A percentile compares a stretch with the other conserved stretches of the same genome.
Conservation (phyloP, 169 alveolate species). For the Perkinsus marinus region DNA sequence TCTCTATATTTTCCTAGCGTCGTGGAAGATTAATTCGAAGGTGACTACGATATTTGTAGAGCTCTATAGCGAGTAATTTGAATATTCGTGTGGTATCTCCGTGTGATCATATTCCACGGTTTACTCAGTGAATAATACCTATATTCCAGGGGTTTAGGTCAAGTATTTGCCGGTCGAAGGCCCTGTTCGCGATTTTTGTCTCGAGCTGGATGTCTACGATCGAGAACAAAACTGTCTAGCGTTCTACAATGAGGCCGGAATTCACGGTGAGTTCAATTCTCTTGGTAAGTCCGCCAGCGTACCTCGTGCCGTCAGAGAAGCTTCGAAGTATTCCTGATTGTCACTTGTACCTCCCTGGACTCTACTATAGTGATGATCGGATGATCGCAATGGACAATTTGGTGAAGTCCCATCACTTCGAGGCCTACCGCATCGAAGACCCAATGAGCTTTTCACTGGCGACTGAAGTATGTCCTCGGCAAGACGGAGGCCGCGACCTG, state of each 20-base stretch:
- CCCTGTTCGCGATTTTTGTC: neutral
- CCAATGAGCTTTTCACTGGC: neutral
- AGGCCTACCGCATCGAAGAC: neutral
- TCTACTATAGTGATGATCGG: neutral
- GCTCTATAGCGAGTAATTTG: too few relatives aligned
- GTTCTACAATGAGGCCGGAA: neutral
- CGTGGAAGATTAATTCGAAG: too few relatives aligned
- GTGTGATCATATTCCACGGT: too few relatives aligned
- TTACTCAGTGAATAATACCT: too few relatives aligned
- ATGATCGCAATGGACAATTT: neutral
- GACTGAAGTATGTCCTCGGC: neutral
- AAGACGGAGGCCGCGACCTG: too few relatives aligned
- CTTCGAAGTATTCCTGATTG: neutral
- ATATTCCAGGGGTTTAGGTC: neutral
- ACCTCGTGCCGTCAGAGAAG: neutral
- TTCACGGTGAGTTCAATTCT: neutral
- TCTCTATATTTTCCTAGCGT: too few relatives aligned
- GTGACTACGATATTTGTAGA: too few relatives aligned
- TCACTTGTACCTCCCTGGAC: neutral
- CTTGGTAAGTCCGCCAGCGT: neutral
- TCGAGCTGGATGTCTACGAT: neutral
- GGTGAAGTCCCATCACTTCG: neutral
- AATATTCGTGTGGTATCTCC: too few relatives aligned
- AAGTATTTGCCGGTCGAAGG: neutral
- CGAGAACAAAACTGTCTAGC: neutral